Evolutionary conservation across 2,329 filamentous ascomycete species (phyloP).

Genomic region (Tothia fuscella): DNA sequence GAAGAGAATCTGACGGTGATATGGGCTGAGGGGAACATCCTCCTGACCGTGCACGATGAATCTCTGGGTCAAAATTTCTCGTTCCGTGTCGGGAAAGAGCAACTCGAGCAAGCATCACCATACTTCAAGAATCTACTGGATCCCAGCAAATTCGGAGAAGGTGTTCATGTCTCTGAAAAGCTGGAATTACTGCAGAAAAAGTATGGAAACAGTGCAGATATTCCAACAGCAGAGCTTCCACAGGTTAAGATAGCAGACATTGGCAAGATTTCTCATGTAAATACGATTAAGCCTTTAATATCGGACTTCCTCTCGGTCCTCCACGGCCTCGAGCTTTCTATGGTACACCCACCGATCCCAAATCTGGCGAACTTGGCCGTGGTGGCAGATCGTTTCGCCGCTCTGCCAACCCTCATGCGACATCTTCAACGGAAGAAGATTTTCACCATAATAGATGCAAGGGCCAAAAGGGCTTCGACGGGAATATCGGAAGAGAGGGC

Average conservation of each 20-base stretch:
- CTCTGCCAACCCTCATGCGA: conserved; percentile 41
- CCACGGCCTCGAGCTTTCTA: conserved; percentile 41
- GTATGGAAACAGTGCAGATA: conserved; percentile 38
- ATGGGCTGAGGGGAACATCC: conserved; percentile 47
- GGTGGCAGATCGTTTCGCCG: conserved; percentile 63
- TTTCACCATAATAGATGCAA: conserved; percentile 32
- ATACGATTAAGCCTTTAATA: conserved; percentile 49
- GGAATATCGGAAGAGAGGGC: conserved; percentile 48
- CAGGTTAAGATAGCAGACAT: conserved; percentile 53
- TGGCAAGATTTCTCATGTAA: conserved; percentile 51
- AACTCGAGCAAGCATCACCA: conserved; percentile 49
- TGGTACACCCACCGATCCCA: conserved; percentile 41
- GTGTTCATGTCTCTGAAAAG: conserved; percentile 39
- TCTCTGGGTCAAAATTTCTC: conserved; percentile 42
- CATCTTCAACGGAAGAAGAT: conserved; percentile 39
- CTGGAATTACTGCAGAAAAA: conserved; percentile 39
- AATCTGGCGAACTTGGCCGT: conserved; percentile 58
- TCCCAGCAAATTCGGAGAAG: conserved; percentile 52
- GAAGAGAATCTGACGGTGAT: conserved; percentile 41
- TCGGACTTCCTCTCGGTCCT: conserved; percentile 56
- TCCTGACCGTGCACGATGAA: conserved; percentile 56
- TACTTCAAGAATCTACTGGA: conserved; percentile 60
- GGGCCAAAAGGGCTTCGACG: conserved; percentile 22
- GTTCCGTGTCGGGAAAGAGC: conserved; percentile 49
- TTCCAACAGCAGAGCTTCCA: conserved; percentile 44